Base-by-base conservation (phyloP, 306 rosid species). In the Vachellia pachyceras region DNA sequence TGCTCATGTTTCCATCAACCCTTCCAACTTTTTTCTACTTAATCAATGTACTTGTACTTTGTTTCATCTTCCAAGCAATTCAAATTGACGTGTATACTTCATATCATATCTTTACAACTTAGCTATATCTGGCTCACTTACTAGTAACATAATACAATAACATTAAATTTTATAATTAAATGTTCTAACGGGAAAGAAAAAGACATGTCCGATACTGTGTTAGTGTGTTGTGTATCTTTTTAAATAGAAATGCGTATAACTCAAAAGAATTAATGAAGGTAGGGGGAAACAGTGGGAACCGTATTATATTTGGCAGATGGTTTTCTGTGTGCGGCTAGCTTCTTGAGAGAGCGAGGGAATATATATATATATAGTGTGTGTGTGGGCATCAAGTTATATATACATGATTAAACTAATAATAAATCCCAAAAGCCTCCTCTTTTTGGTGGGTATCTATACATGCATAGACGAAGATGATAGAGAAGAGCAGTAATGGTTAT, bases 291-390 rank as follows among this genome's bases (percentile, higher is more conserved):
- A 3, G 20, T 23, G 23, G 36, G 46, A 69, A 70, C 72, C 75
- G 11, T 36, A 22, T 22, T 67, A 50, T 4, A 60, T 74, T 54
- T 41, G 57, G n/a, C n/a, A 20, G 50, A 23, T 40, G 60, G 65
- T 76, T 77, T 77, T 77, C 60, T 76, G 54, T 69, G 77, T 75
- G 84, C 72, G 22, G 77, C n/a, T 49, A 49, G 55, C 10, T 23
- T 60, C 67, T 41, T 40, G 25, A 68, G 50, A 55, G 72, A 60
- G 7, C 5, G 29, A 69, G 22, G 36, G 55, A 18, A 50, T 50
- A 50, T 50, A 46, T 44, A 40, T 40, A 47, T 50, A 7, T 6
- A 54, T 46, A 69, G 39, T 12, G 37, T 50, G 50, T 45, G 52
- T 70, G 65, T 23, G 73, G 29, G 25, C 29, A 39, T 39, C 40